Percentiles rank a stretch among this genome's conserved stretches.
Conservation (phyloP, 2,329 filamentous ascomycete species). For the Niveomyces coronatus region DNA sequence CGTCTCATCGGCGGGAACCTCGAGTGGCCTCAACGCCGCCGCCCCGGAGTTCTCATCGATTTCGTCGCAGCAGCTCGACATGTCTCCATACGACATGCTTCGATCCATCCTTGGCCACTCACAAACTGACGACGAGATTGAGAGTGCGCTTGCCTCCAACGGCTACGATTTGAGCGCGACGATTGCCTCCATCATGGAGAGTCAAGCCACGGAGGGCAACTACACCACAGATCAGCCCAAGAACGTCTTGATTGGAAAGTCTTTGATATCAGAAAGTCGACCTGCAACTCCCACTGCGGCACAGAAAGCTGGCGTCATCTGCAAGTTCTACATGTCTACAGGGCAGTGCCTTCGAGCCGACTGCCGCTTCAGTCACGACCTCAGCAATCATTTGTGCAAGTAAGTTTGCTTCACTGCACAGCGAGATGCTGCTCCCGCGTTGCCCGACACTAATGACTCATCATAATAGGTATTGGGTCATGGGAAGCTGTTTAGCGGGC, state of each 20-base stretch:
- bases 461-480: slow-evolving; percentile 72
- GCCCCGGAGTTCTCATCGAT: slow-evolving; percentile 64
- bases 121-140: slow-evolving; percentile 87
- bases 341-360: slow-evolving; percentile 94
- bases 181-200: slow-evolving; percentile 79
- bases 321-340: slow-evolving; percentile 92
- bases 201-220: slow-evolving; percentile 36
- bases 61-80: slow-evolving; percentile 63
- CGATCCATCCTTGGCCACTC: slow-evolving; percentile 87
- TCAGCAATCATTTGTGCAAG: slow-evolving; percentile 97
- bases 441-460: slow-evolving; percentile 4
- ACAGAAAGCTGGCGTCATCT: slow-evolving; percentile 78
- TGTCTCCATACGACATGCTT: slow-evolving; percentile 97
- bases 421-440: no score
- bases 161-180: slow-evolving; percentile 91
- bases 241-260: slow-evolving; percentile 77
- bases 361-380: slow-evolving; percentile 93
- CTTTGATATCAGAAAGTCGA: slow-evolving; percentile 64
- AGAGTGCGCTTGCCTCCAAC: slow-evolving; percentile 77
- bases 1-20: slow-evolving; percentile 62
- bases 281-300: slow-evolving; percentile 68
- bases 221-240: slow-evolving; percentile 42
- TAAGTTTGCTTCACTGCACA: slow-evolving; percentile 38
- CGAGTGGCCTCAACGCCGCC: slow-evolving; percentile 65
- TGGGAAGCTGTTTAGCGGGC: slow-evolving; percentile 88